Evolutionary conservation across 1,284 basidiomycete species (phyloP), one percentile per base, ranked within the genome.

Genomic region (Athelia psychrophila): DNA sequence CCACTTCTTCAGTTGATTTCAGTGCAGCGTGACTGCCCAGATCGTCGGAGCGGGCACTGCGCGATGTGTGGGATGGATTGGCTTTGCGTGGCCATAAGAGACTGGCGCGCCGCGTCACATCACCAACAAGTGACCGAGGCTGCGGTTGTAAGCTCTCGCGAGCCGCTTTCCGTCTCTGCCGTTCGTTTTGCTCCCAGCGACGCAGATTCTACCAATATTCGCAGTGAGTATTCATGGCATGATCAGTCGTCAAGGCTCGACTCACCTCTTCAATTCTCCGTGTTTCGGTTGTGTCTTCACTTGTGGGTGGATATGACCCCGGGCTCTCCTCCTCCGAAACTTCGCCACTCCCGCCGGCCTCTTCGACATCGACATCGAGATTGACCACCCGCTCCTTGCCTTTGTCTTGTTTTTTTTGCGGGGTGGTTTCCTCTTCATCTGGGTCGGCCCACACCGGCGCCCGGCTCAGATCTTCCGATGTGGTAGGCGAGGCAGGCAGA

Each of bases 171-270:
- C 86, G 79, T 54, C 86, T 77, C 59, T 82, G 80, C 30, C 85
- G 78, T 63, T 91, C 88, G 32, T 79, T 79, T 44, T 80, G 67
- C 57, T 91, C 88, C 89, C 88, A 91, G 38, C 78, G 78, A 54
- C 77, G 76, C 19, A 91, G 73, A 54, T 81, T 91, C 88, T 91
- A 57, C 20, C 16, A 22, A 42, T 6, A 8, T 8, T 18, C 6
- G 38, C 38, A 22, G 6, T 42, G 9, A 42, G 20, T 42, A 42
- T 42, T 9, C n/a, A 42, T 42, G 16, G 6, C 16, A 42, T 8
- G 38, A 42, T 42, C n/a, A 42, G 9, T 27, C 6, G 18, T n/a
- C n/a, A n/a, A n/a, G 47, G 12, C 23, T 44, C 51, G 18, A 65
- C 76, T 53, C 65, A 87, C 88, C 80, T 91, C 86, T 71, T 83